These are phyloP conservation scores for Protomyces macrosporus DNA, from an alignment of 1,139 yeast genomes.

Conservation along the genomic window DNA sequence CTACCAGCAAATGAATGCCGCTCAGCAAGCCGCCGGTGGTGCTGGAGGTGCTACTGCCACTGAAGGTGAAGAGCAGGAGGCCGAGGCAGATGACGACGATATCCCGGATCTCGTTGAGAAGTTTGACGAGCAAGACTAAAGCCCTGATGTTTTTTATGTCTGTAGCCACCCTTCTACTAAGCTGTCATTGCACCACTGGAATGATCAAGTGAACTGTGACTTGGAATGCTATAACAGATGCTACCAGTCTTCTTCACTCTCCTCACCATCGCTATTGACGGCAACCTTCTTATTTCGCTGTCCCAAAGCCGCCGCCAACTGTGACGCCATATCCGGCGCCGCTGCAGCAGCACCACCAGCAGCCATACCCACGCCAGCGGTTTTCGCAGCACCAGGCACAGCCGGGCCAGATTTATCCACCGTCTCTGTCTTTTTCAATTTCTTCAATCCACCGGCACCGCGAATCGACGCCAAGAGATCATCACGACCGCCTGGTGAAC, in stretches of 20 bases:
- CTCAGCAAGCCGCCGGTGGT: slow-evolving; percentile 45
- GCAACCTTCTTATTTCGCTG: slow-evolving; percentile 22
- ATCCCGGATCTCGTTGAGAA: slow-evolving; percentile 76
- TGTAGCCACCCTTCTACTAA: too few relatives aligned
- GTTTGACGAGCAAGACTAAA: slow-evolving; percentile 28
- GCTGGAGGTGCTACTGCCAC: slow-evolving; percentile 49
- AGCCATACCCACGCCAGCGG: slow-evolving; percentile 1
- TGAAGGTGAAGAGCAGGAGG: slow-evolving; percentile 42
- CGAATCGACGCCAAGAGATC: slow-evolving; percentile 84
- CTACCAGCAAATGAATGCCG: slow-evolving; percentile 43
- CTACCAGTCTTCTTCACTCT: slow-evolving; percentile 24
- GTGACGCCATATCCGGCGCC: slow-evolving; percentile 18
- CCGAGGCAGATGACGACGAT: slow-evolving; percentile 49
- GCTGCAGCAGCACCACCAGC: slow-evolving; percentile 9
- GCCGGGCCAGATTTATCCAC: slow-evolving; percentile 43
- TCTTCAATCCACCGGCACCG: slow-evolving; percentile 66
- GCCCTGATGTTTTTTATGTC: not conserved
- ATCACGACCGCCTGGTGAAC: slow-evolving; percentile 51
- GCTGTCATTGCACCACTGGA: too few relatives aligned
- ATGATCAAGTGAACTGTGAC: too few relatives aligned
- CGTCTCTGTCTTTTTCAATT: slow-evolving; percentile 72
- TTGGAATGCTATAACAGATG: too few relatives aligned
- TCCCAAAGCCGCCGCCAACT: slow-evolving; percentile 18
- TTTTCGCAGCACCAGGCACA: slow-evolving; percentile 9
- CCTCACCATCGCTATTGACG: slow-evolving; percentile 19